These are phyloP conservation scores for Rhodotorula sphaerocarpa DNA, from an alignment of 768 basidiomycete species.

Conservation along the genomic window DNA sequence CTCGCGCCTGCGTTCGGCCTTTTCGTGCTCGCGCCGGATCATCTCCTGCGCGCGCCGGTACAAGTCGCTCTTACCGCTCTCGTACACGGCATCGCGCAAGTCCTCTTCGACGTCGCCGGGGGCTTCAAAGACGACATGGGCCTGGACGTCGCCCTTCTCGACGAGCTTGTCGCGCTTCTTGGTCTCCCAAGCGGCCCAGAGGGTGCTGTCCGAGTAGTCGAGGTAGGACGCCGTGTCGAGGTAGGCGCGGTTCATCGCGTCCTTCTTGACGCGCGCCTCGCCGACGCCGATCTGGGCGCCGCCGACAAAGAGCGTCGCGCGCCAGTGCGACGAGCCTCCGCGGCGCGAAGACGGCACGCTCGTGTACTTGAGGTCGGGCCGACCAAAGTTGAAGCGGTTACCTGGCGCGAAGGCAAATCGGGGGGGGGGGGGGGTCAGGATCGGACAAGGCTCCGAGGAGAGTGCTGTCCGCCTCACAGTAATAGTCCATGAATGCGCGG, in stretches of 20 bases:
- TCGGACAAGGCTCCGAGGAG: not conserved
- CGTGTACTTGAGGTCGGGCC: constrained; percentile 24
- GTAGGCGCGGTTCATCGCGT: constrained; percentile 62
- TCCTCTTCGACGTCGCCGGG: constrained; percentile 58
- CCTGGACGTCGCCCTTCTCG: constrained; percentile 50
- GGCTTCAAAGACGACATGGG: constrained; percentile 50
- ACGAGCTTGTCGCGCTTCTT: constrained; percentile 60
- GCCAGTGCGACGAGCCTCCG: constrained; percentile 48
- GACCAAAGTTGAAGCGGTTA: constrained; percentile 23
- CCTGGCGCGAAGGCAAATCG: constrained; percentile 1
- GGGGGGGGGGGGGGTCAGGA: not conserved
- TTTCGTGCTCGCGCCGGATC: constrained; percentile 25
- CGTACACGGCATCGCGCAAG: constrained; percentile 54
- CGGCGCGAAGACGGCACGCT: constrained; percentile 35
- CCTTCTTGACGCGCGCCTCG: constrained; percentile 59
- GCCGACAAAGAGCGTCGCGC: constrained; percentile 66
- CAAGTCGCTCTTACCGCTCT: constrained; percentile 25
- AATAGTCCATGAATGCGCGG: constrained; percentile 88
- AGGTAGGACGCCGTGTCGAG: constrained; percentile 82
- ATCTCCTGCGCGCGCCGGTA: constrained; percentile 29
- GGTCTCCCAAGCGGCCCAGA: constrained; percentile 64
- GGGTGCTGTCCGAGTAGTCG: constrained; percentile 66
- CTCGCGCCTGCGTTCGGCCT: constrained; percentile 17
- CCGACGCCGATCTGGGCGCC: constrained; percentile 78
- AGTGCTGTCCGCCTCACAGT: constrained; percentile 49